phyloP scores from a whole-genome alignment of 192 early-diverging fungal species.

The Phycomyces nitens region DNA sequence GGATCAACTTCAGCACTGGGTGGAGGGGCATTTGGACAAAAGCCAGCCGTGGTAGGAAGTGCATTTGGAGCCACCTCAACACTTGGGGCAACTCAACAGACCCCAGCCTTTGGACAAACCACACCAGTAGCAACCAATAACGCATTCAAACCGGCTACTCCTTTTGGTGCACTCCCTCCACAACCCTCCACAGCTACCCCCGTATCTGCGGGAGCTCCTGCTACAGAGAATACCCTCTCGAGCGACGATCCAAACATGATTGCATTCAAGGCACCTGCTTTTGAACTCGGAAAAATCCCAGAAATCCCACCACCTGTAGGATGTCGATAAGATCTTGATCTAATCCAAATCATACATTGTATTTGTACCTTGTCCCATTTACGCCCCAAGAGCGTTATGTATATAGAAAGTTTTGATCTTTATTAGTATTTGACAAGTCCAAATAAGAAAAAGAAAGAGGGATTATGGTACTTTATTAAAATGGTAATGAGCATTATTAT shows the following conservation, averaged over 20 bases:
- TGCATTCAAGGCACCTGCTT: slow-evolving; percentile 34
- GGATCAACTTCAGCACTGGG: background rate
- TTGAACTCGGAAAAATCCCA: slow-evolving; percentile 37
- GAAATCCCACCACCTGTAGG: slow-evolving; percentile 44
- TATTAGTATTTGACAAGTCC: no score
- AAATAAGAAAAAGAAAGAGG: no score
- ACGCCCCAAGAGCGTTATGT: background rate
- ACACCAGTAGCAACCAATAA: background rate
- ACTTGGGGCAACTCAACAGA: background rate
- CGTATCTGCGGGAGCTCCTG: background rate
- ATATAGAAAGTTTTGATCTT: background rate
- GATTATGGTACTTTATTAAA: no score
- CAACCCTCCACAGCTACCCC: slow-evolving; percentile 1
- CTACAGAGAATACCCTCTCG: background rate
- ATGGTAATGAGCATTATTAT: no score
- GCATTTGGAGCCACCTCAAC: background rate
- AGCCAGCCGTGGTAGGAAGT: background rate
- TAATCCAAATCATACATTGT: background rate
- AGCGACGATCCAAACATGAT: background rate
- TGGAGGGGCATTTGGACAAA: background rate
- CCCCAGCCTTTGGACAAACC: background rate
- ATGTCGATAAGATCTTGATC: slow-evolving; percentile 21
- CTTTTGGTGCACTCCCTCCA: no score
- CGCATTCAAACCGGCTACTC: background rate
- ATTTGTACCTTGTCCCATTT: background rate